Percentiles rank a stretch among this genome's conserved stretches.
Evolutionary conservation across 2,329 filamentous ascomycete genomes (phyloP).

Genomic region (Aspergillus phoenicis): DNA sequence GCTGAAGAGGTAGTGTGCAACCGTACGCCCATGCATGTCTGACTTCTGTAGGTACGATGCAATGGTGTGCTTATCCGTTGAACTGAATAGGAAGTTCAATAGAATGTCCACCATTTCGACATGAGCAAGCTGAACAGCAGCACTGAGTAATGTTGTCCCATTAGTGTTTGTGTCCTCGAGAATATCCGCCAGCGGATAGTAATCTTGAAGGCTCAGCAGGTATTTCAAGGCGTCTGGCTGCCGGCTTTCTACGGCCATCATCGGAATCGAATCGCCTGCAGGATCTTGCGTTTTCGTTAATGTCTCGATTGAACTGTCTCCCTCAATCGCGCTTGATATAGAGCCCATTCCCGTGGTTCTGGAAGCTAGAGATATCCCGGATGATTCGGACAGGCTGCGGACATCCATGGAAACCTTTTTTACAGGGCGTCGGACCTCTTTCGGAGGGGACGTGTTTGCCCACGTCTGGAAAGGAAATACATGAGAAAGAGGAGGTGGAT

Average conservation of each 20-base stretch:
- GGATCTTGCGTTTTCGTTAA: constrained; percentile 59
- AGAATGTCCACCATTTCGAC: constrained; percentile 73
- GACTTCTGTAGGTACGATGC: constrained; percentile 71
- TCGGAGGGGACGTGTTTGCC: constrained; percentile 46
- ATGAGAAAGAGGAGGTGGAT: constrained; percentile 63
- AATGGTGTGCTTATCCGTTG: constrained; percentile 59
- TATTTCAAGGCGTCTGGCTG: constrained; percentile 75
- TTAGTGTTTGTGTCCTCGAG: constrained; percentile 86
- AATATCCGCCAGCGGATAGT: constrained; percentile 71
- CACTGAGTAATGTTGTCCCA: constrained; percentile 83
- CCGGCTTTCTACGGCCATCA: constrained; percentile 80
- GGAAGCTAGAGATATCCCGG: constrained; percentile 80
- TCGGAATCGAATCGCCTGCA: constrained; percentile 78
- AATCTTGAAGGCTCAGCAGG: constrained; percentile 73
- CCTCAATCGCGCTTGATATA: constrained; percentile 71
- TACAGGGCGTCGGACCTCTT: constrained; percentile 54
- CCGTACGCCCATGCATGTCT: constrained; percentile 82
- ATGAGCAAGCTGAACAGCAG: constrained; percentile 84
- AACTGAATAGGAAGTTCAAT: constrained; percentile 68
- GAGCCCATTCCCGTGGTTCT: constrained; percentile 77
- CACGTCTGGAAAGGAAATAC: constrained; percentile 87
- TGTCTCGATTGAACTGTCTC: constrained; percentile 79
- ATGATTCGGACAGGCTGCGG: constrained; percentile 83
- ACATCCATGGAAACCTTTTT: constrained; percentile 91
- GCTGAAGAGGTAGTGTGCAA: constrained; percentile 96